Conservation (phyloP, 345 rosid genomes). For the Brassica carinata region DNA sequence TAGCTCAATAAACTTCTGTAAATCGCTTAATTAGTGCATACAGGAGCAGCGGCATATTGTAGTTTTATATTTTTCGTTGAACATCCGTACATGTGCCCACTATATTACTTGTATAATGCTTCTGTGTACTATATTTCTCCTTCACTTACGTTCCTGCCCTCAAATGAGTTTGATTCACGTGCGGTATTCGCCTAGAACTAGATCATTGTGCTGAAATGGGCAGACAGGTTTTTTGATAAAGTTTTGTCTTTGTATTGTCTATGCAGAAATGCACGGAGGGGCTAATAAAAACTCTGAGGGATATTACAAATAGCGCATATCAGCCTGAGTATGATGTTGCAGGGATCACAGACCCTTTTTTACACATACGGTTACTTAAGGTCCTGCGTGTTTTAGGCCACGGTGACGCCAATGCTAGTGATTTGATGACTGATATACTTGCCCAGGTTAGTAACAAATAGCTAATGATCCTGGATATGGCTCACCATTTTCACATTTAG, state of each 20-base stretch:
- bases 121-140: constrained; percentile 12
- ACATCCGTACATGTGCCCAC: constrained; percentile 12
- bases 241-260: constrained; percentile 15
- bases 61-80: constrained; percentile 1
- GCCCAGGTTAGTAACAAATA: constrained; percentile 69
- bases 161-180: neutral
- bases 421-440: constrained; percentile 95
- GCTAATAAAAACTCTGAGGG: constrained; percentile 82
- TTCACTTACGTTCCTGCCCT: neutral
- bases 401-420: constrained; percentile 95
- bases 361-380: constrained; percentile 93
- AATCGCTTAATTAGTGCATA: neutral
- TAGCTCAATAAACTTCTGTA: constrained; percentile 36
- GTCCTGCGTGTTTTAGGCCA: constrained; percentile 88
- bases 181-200: neutral
- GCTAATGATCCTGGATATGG: constrained; percentile 11
- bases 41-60: neutral
- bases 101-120: constrained; percentile 16
- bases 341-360: constrained; percentile 96
- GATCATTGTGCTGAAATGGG: constrained; percentile 4
- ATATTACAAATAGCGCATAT: constrained; percentile 88
- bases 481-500: constrained; percentile 7
- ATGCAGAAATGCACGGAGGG: constrained; percentile 89
- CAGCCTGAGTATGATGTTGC: constrained; percentile 98
- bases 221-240: constrained; percentile 13